These are phyloP conservation scores for Solanum dulcamara DNA, from an alignment of 257 asterid genomes.

Conservation along the genomic window DNA sequence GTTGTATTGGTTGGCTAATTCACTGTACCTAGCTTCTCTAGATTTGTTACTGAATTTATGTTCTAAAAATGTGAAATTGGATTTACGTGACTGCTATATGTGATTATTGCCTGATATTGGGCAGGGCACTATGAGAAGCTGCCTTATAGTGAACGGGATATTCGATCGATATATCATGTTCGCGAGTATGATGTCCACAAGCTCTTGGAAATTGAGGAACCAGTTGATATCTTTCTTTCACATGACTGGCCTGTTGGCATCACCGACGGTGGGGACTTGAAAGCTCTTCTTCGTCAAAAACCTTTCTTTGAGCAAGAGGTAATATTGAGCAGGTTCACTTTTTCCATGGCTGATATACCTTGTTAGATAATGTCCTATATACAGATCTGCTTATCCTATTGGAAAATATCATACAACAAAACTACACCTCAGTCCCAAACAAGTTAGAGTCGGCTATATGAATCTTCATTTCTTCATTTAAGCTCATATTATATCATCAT, in stretches of 20 bases:
- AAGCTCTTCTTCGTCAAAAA: constrained; percentile 50
- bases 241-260: constrained; percentile 98
- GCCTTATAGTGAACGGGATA: constrained; percentile 67
- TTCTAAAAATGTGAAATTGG: neutral
- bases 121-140: constrained; percentile 87
- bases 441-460: neutral
- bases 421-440: neutral
- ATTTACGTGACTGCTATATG: neutral
- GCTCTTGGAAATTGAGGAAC: constrained; percentile 91
- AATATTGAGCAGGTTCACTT: neutral
- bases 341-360: neutral
- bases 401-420: neutral
- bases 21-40: neutral
- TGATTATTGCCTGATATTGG: constrained; percentile 4
- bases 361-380: neutral
- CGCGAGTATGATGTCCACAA: constrained; percentile 89
- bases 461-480: neutral
- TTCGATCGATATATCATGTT: constrained; percentile 85
- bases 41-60: neutral
- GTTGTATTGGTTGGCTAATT: neutral
- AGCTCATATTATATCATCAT: neutral
- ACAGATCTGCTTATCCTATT: neutral
- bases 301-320: constrained; percentile 80
- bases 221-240: constrained; percentile 85
- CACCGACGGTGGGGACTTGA: constrained; percentile 57